phyloP scores from a whole-genome alignment of 73 alveolate species.

The Diophrys sp. region DNA sequence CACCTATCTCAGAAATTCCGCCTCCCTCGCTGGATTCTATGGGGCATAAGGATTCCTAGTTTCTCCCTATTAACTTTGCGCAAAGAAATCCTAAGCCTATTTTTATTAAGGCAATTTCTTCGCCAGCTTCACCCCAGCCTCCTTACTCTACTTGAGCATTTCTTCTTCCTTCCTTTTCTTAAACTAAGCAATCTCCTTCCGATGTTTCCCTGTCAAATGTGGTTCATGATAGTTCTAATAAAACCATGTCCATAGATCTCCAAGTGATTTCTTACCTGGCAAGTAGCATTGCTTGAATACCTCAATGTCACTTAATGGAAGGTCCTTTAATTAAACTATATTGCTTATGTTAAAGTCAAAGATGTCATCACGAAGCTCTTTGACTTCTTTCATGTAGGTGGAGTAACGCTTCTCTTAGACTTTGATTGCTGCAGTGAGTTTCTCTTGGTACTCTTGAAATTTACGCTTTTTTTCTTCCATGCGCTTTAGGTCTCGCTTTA shows the following conservation, averaged over 20 bases:
- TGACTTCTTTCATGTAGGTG: not conserved
- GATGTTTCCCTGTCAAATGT: too few species aligned
- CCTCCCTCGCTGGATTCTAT: not conserved
- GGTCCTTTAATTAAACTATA: not conserved
- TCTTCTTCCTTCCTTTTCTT: not conserved
- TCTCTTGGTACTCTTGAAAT: too few species aligned
- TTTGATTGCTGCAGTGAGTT: not conserved
- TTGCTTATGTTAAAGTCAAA: not conserved
- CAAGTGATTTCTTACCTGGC: not conserved
- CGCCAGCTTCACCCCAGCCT: not conserved
- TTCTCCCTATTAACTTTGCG: not conserved
- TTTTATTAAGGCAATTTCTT: not conserved
- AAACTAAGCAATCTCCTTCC: not conserved
- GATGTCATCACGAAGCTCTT: not conserved
- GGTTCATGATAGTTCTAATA: not conserved
- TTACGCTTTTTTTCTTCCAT: not conserved
- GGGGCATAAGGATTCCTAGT: not conserved
- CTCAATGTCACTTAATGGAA: not conserved
- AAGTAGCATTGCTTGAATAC: not conserved
- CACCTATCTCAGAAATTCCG: not conserved
- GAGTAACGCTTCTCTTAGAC: not conserved
- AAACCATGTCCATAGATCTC: not conserved
- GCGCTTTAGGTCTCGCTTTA: not conserved
- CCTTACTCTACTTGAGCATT: not conserved
- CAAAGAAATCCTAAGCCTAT: not conserved